These are phyloP conservation scores for Candida hungchunana DNA, from an alignment of 805 yeast genomes.

Conservation along the genomic window DNA sequence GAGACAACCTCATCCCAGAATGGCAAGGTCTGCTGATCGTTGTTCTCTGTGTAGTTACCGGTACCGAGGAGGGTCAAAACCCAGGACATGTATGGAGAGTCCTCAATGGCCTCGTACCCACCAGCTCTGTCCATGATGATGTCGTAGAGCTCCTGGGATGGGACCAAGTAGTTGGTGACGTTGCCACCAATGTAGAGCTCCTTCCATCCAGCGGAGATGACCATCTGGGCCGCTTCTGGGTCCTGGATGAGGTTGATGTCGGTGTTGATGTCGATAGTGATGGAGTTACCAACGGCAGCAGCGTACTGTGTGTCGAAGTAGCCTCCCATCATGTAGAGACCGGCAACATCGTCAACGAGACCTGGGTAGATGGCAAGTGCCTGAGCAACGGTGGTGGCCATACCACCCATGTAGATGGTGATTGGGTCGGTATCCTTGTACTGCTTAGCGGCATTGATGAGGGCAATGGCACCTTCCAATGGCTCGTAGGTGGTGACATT, in stretches of 20 bases:
- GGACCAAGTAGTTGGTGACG: constrained; percentile 37
- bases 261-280: constrained; percentile 36
- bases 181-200: constrained; percentile 38
- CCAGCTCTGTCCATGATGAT: constrained; percentile 34
- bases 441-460: constrained; percentile 37
- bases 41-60: constrained; percentile 32
- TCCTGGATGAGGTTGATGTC: constrained; percentile 41
- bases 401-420: constrained; percentile 38
- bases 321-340: constrained; percentile 41
- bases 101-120: constrained; percentile 26
- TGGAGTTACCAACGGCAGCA: constrained; percentile 30
- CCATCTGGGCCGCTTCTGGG: constrained; percentile 43
- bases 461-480: constrained; percentile 35
- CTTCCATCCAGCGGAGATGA: constrained; percentile 38
- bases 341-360: constrained; percentile 36
- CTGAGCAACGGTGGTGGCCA: constrained; percentile 43
- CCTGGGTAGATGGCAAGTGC: constrained; percentile 38
- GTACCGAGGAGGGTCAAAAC: constrained; percentile 31
- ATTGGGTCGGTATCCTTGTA: constrained; percentile 34
- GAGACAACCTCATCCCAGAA: constrained; percentile 42
- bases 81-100: constrained; percentile 28
- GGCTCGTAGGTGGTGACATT: constrained; percentile 30
- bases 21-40: constrained; percentile 35
- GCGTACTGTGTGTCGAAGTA: constrained; percentile 39
- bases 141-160: constrained; percentile 36